Evolutionary conservation across 768 basidiomycete species (phyloP).

Genomic region (Lactifluus subvellereus): DNA sequence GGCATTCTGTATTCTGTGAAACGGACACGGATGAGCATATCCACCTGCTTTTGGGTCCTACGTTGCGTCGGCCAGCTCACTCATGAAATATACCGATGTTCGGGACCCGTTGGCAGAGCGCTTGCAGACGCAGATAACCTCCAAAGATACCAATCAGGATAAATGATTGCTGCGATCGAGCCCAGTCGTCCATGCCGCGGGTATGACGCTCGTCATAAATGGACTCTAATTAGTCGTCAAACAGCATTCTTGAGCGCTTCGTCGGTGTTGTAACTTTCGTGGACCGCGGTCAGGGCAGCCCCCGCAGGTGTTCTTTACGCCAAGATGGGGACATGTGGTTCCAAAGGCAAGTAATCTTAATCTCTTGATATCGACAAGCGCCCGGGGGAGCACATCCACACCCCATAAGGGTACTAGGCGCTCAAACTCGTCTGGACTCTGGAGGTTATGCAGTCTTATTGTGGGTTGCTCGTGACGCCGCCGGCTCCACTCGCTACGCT

Average conservation of each 20-base stretch:
- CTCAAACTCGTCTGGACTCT: background rate
- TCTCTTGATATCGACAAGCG: conserved; percentile 8
- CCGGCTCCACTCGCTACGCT: background rate
- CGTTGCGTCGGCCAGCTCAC: background rate
- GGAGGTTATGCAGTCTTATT: no score
- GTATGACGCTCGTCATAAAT: background rate
- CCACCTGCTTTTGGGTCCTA: background rate
- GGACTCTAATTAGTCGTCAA: background rate
- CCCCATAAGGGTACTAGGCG: background rate
- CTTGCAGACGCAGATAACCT: conserved; percentile 7
- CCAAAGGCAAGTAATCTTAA: conserved; percentile 13
- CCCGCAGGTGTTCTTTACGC: background rate
- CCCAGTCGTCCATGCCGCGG: background rate
- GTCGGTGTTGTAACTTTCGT: conserved; percentile 13
- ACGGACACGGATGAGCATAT: background rate
- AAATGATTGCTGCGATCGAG: background rate
- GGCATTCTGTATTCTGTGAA: background rate
- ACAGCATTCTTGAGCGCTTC: background rate
- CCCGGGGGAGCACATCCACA: background rate
- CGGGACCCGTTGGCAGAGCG: background rate
- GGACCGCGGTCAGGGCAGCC: background rate
- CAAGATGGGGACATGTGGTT: conserved; percentile 2
- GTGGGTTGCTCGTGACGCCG: background rate
- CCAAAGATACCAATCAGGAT: background rate
- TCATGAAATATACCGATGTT: background rate